These are phyloP conservation scores for Puccinia horiana DNA, from an alignment of 1,284 basidiomycete species.

Conservation along the genomic window DNA sequence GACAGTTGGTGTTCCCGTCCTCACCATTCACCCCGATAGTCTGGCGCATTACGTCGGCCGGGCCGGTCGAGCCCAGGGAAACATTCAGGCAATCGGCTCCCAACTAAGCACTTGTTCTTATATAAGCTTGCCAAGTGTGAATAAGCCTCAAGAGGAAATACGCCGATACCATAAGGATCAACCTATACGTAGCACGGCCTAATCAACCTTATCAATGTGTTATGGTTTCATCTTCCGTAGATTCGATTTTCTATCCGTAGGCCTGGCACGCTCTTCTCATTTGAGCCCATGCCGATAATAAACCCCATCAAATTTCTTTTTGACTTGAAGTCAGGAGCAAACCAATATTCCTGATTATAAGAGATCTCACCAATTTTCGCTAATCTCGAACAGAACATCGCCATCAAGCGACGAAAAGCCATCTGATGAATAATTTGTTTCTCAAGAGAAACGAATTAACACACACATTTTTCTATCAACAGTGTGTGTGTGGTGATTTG, in stretches of 20 bases:
- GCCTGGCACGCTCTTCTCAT: neutral
- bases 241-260: conserved; percentile 9
- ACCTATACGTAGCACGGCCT: too few species aligned
- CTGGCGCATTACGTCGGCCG: neutral
- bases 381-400: too few species aligned
- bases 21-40: neutral
- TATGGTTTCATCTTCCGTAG: neutral
- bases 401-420: too few species aligned
- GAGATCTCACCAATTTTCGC: neutral
- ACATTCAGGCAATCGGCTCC: neutral
- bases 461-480: neutral
- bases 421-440: too few species aligned
- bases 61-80: neutral
- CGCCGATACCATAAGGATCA: neutral
- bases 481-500: neutral
- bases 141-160: conserved; percentile 4
- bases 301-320: neutral
- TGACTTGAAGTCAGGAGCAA: neutral
- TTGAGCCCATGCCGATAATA: neutral
- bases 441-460: too few species aligned
- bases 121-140: neutral
- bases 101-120: neutral
- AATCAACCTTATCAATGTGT: conserved; percentile 12
- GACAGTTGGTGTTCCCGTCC: neutral
- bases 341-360: neutral